Evolutionary conservation across 345 rosid genomes (phyloP), one percentile per base, ranked within the genome.

Genomic region (Eucalyptus rudis): DNA sequence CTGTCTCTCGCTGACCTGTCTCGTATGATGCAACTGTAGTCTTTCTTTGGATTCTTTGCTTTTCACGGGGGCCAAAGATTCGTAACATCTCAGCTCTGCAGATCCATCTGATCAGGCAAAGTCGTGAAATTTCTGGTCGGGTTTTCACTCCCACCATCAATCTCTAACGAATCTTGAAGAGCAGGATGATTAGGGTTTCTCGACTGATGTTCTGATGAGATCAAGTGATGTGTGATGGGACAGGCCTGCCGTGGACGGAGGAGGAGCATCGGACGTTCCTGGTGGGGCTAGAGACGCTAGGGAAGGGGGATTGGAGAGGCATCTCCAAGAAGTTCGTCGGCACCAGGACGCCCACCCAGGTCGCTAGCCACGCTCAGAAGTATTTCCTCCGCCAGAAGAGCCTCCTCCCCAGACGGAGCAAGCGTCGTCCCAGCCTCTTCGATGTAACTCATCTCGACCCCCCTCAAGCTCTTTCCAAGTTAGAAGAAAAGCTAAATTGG

Each of bases 251-350:
- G 6, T 92, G 93, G 93, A 92, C 90, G 8, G 92, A 89, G 58
- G 91, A 90, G 89, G 93, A 92, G 90, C 93, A 91, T 88, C 49
- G 84, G 52, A 62, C 49, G 16, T 92, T 92, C 59, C 87, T 90
- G 43, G 13, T 87, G 19, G 93, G 93, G 86, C 92, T 92, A 1
- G 89, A 91, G 66, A 91, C 54, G 89, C 90, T 92, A 0, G 93
- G 93, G n/a, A 92, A 88, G 86, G 93, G 93, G 31, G 92, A 92
- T 19, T 92, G 92, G 93, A 89, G 91, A 71, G 93, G 93, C 33
- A 92, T 92, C 87, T 91, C 93, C 27, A 90, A 84, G 56, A 88
- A 88, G 33, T 92, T 91, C 56, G 93, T 92, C 8, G 86, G 91
- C 17, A 90, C 93, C 86, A 92, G 92, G 88, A 92, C 91, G 81